Evolutionary conservation across 1,139 yeast genomes (phyloP).

Genomic region (Pichia sp.): DNA sequence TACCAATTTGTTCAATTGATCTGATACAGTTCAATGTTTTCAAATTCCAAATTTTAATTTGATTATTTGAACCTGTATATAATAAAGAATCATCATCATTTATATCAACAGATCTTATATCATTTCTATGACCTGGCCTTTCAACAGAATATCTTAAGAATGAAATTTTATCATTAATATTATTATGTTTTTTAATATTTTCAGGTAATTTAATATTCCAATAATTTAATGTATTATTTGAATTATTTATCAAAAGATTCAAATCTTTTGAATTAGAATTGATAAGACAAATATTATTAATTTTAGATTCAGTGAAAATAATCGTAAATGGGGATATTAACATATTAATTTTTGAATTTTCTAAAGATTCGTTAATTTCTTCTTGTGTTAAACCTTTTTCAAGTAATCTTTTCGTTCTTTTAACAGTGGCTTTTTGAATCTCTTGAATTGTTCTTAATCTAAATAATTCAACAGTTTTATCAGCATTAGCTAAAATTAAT

Average conservation of each 20-base stretch:
- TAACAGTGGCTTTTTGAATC: constrained; percentile 67
- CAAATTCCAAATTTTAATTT: constrained; percentile 82
- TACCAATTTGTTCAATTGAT: constrained; percentile 77
- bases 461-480: constrained; percentile 75
- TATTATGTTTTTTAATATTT: constrained; percentile 39
- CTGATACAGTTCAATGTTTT: constrained; percentile 70
- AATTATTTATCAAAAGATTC: constrained; percentile 57
- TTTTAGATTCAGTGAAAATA: constrained; percentile 50
- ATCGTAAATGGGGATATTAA: constrained; percentile 59
- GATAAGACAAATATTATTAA: constrained; percentile 55
- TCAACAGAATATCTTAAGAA: constrained; percentile 58
- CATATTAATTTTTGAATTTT: constrained; percentile 52
- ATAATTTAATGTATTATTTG: constrained; percentile 71
- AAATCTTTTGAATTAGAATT: constrained; percentile 39
- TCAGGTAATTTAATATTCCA: constrained; percentile 51
- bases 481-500: constrained; percentile 70
- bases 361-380: constrained; percentile 50
- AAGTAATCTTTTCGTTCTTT: constrained; percentile 70
- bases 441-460: constrained; percentile 76
- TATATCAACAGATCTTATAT: constrained; percentile 75
- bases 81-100: constrained; percentile 74
- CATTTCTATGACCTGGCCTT: constrained; percentile 81
- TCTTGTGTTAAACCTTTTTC: constrained; percentile 66
- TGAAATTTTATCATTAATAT: constrained; percentile 36
- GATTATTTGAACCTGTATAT: constrained; percentile 89